A percentile compares a stretch with the other conserved stretches of the same genome.
Conservation (phyloP, 345 rosid species). For the Tarenaya hassleriana region DNA sequence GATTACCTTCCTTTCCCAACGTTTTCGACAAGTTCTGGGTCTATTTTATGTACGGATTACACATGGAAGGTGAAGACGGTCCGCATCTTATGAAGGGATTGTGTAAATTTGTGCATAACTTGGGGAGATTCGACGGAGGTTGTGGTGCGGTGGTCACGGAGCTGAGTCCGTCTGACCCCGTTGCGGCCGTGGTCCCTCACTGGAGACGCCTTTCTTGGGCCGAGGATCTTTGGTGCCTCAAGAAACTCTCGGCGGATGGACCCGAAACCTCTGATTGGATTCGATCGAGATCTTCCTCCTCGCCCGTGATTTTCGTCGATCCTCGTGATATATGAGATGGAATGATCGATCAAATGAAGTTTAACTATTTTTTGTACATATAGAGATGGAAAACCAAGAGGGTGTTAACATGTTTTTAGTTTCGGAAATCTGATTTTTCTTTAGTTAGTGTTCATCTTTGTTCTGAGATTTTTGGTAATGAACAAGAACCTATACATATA, state of each 20-base stretch:
- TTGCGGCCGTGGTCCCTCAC: slow-evolving; percentile 48
- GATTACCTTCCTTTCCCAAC: slow-evolving; percentile 62
- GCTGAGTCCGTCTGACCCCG: slow-evolving; percentile 51
- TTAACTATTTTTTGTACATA: slow-evolving; percentile 9
- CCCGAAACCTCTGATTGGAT: slow-evolving; percentile 36
- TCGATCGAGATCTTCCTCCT: slow-evolving; percentile 26
- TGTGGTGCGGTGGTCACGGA: slow-evolving; percentile 63
- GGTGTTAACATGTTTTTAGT: no score
- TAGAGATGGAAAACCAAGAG: not conserved
- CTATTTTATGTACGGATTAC: slow-evolving; percentile 50
- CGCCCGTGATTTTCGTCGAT: slow-evolving; percentile 55
- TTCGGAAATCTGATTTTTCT: no score
- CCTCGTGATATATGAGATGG: slow-evolving; percentile 61
- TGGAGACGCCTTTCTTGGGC: slow-evolving; percentile 65
- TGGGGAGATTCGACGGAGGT: slow-evolving; percentile 52
- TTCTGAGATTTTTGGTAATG: no score
- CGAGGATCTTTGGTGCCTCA: slow-evolving; percentile 69
- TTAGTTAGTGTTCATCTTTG: no score
- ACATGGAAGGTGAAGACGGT: slow-evolving; percentile 56
- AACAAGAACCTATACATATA: no score
- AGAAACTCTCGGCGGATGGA: slow-evolving; percentile 30
- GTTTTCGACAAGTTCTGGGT: slow-evolving; percentile 60
- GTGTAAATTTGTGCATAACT: slow-evolving; percentile 54
- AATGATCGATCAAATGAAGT: not conserved
- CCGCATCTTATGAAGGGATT: slow-evolving; percentile 47